A percentile compares a stretch with the other conserved stretches of the same genome.
Evolutionary conservation across 2,329 filamentous ascomycete species (phyloP).

Genomic region (Exophiala sp.): DNA sequence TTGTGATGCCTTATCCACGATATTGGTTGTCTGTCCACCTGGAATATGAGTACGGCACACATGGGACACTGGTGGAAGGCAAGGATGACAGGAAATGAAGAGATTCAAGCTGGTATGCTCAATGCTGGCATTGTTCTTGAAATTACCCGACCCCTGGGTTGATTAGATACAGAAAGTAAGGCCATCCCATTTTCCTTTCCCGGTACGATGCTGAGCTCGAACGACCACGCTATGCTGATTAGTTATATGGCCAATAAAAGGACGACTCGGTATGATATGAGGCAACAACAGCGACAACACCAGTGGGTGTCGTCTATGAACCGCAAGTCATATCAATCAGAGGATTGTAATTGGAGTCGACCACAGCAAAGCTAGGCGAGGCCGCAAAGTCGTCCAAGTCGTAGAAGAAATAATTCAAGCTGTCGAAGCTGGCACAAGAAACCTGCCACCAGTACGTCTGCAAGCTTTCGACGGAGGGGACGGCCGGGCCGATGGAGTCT

Average conservation of each 20-base stretch:
- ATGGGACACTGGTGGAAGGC: too few relatives aligned
- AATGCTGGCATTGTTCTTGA: too few relatives aligned
- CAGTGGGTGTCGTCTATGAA: slow-evolving; percentile 8
- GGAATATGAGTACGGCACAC: too few relatives aligned
- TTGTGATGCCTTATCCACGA: too few relatives aligned
- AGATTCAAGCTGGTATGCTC: too few relatives aligned
- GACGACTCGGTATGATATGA: slow-evolving; percentile 1
- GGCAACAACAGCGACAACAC: too few relatives aligned
- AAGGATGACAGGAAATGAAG: too few relatives aligned
- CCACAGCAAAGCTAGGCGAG: slow-evolving; percentile 65
- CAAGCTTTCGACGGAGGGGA: slow-evolving; percentile 62
- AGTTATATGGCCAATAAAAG: slow-evolving; percentile 2
- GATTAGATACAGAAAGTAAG: not conserved
- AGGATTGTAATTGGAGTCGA: slow-evolving; percentile 43
- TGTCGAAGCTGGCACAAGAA: slow-evolving; percentile 62
- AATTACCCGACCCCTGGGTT: too few relatives aligned
- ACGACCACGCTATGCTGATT: slow-evolving; percentile 12
- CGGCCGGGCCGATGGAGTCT: slow-evolving; percentile 54
- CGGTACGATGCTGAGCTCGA: not conserved
- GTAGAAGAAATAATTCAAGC: slow-evolving; percentile 68
- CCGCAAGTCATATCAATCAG: slow-evolving; percentile 37
- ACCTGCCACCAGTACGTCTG: slow-evolving; percentile 75
- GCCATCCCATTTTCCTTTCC: not conserved
- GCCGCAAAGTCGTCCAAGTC: slow-evolving; percentile 62
- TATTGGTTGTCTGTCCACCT: too few relatives aligned